phyloP scores from a whole-genome alignment of 768 basidiomycete genomes.

The Agaricus subrufescens region DNA sequence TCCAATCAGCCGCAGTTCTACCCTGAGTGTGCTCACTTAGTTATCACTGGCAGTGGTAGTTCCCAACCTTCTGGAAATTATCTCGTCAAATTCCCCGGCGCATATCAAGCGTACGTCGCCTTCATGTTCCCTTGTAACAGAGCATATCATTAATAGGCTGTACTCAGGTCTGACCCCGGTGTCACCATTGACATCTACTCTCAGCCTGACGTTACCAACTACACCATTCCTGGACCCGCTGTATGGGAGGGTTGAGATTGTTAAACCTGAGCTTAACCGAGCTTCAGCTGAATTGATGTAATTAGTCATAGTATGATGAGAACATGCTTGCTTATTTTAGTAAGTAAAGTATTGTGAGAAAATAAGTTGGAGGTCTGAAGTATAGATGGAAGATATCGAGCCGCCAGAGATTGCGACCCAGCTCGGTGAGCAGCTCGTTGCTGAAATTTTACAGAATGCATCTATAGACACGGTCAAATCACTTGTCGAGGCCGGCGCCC shows the following conservation, averaged over 20 bases:
- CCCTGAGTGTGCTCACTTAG: slow-evolving; percentile 35
- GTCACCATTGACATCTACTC: slow-evolving; percentile 35
- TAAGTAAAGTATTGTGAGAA: not conserved
- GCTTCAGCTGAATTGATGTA: not conserved
- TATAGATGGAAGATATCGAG: slow-evolving; percentile 16
- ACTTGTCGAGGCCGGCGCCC: slow-evolving; percentile 63
- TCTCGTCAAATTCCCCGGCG: slow-evolving; percentile 32
- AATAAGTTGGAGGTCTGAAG: not conserved
- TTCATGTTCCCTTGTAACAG: not conserved
- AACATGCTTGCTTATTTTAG: not conserved
- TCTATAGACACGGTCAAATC: slow-evolving; percentile 41
- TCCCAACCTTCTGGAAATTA: slow-evolving; percentile 25
- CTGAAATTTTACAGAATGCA: slow-evolving; percentile 47
- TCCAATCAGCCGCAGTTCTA: slow-evolving; percentile 37
- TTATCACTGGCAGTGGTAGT: slow-evolving; percentile 30
- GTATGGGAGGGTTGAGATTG: slow-evolving; percentile 18
- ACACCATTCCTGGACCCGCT: slow-evolving; percentile 29
- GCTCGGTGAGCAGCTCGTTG: slow-evolving; percentile 57
- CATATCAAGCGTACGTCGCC: slow-evolving; percentile 5
- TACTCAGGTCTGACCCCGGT: slow-evolving; percentile 28
- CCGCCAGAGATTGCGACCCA: slow-evolving; percentile 41
- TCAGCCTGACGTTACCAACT: slow-evolving; percentile 23
- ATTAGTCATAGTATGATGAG: not conserved
- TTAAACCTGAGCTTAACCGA: not conserved
- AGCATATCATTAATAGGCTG: slow-evolving; percentile 16